Conservation (phyloP, 1,284 basidiomycete genomes). For the Anthracocystis walkeri region DNA sequence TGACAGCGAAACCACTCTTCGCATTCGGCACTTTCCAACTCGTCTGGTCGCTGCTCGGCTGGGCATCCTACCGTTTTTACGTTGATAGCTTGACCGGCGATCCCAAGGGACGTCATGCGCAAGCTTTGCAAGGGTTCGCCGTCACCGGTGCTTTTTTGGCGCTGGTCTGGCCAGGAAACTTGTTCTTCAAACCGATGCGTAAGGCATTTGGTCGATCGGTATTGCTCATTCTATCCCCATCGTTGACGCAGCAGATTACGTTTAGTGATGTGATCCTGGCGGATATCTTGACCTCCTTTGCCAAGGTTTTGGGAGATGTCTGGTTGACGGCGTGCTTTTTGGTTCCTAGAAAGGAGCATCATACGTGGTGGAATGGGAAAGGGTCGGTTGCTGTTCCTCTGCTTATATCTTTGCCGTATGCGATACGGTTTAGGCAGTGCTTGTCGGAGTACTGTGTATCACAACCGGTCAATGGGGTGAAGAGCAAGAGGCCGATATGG, state of each 20-base stretch:
- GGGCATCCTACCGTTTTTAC: slow-evolving; percentile 60
- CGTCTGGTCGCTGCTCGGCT: slow-evolving; percentile 55
- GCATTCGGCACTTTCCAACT: slow-evolving; percentile 45
- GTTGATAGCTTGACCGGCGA: slow-evolving; percentile 53
- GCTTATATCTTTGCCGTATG: slow-evolving; percentile 90
- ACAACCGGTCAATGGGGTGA: slow-evolving; percentile 66
- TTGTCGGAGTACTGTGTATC: slow-evolving; percentile 78
- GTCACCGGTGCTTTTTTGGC: slow-evolving; percentile 44
- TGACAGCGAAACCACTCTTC: slow-evolving; percentile 26
- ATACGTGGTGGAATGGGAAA: slow-evolving; percentile 62
- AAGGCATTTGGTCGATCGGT: slow-evolving; percentile 68
- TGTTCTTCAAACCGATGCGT: slow-evolving; percentile 49
- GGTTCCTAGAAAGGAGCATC: slow-evolving; percentile 71
- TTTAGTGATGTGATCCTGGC: slow-evolving; percentile 95
- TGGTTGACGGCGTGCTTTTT: slow-evolving; percentile 87
- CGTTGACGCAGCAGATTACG: slow-evolving; percentile 76
- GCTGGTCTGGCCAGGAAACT: slow-evolving; percentile 59
- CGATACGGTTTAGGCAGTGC: slow-evolving; percentile 92
- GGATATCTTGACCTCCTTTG: slow-evolving; percentile 94
- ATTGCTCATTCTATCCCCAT: slow-evolving; percentile 79
- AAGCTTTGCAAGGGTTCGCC: slow-evolving; percentile 59
- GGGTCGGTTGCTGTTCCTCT: slow-evolving; percentile 76
- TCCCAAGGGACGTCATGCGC: slow-evolving; percentile 57
- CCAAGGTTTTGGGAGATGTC: slow-evolving; percentile 93
- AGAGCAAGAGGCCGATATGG: slow-evolving; percentile 75